Evolutionary conservation across 495 filamentous ascomycete species (phyloP), one percentile per base, ranked within the genome.

Genomic region (Penicillium dipodomyicola): DNA sequence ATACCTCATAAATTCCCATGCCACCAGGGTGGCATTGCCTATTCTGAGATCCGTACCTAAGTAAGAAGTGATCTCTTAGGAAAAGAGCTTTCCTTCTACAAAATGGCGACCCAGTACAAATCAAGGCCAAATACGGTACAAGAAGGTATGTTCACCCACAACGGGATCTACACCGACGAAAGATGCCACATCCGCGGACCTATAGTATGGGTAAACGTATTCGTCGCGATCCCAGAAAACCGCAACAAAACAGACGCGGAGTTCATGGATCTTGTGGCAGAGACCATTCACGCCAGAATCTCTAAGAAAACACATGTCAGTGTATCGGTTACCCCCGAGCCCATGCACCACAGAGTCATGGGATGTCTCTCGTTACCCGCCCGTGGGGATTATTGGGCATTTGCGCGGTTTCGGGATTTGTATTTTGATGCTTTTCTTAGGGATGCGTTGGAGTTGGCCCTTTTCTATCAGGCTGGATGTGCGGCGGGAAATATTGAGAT

Each of bases 181-280:
- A 47, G 11, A 17, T 47, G 44, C 14, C 6, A n/a, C 44, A 47
- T 47, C 44, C 4, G 7, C 8, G 44, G 44, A 17, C 44, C 44
- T 1, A 25, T 47, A 47, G 25, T 47, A 47, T 47, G 44, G 44
- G 44, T 47, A 17, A 47, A 47, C 7, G 44, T 47, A 19, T 47
- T 47, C 15, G 7, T 47, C 25, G 44, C 25, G 3, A 47, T 15
- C 2, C 44, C 44, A 9, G 44, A 47, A 9, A 17, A 47, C 15
- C 25, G 44, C 25, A 30, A n/a, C 25, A 47, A 47, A 29, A n/a
- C 44, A 17, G 44, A 47, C 1, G 44, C 44, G 17, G 44, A 47
- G 2, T 47, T 47, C n/a, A 47, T 47, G 44, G 15, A 47, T 29
- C 25, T 47, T 0, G 44, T 47, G 1, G 44, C 44, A 3, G 44